phyloP scores from a whole-genome alignment of 1,284 basidiomycete species.

The Heterobasidion annosum region DNA sequence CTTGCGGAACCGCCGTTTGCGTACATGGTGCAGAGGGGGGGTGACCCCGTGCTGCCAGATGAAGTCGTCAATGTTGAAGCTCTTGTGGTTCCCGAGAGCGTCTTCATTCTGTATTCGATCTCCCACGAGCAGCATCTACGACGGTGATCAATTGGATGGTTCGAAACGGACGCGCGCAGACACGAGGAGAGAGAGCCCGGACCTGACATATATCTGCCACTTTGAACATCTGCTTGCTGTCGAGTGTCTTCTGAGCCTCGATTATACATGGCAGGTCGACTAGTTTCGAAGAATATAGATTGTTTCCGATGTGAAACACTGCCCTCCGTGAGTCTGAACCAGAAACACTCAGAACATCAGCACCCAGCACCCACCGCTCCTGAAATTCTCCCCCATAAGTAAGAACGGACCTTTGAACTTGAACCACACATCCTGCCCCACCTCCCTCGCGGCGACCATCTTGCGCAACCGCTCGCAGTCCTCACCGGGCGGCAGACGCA shows the following conservation, averaged over 20 bases:
- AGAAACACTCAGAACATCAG: neutral
- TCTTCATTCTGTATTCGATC: slow-evolving; percentile 71
- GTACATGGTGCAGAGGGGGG: slow-evolving; percentile 84
- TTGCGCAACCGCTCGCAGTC: slow-evolving; percentile 74
- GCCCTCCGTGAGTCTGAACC: slow-evolving; percentile 82
- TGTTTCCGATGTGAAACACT: slow-evolving; percentile 81
- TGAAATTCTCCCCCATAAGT: neutral
- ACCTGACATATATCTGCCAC: slow-evolving; percentile 97
- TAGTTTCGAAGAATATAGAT: slow-evolving; percentile 83
- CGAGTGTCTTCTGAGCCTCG: slow-evolving; percentile 94
- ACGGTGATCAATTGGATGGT: slow-evolving; percentile 8
- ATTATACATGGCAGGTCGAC: slow-evolving; percentile 94
- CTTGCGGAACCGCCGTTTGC: slow-evolving; percentile 92
- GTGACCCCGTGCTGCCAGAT: slow-evolving; percentile 97
- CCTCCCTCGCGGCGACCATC: slow-evolving; percentile 73
- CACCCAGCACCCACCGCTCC: neutral
- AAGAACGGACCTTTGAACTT: slow-evolving; percentile 85
- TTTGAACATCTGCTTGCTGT: slow-evolving; percentile 97
- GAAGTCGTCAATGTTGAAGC: slow-evolving; percentile 91
- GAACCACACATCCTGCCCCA: slow-evolving; percentile 88
- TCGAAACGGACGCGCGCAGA: slow-evolving; percentile 4
- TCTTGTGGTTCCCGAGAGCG: slow-evolving; percentile 42
- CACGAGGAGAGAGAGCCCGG: slow-evolving; percentile 3
- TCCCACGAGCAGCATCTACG: slow-evolving; percentile 82
- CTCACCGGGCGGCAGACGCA: slow-evolving; percentile 83